Conservation (phyloP, 768 basidiomycete species). For the Russula lepida region DNA sequence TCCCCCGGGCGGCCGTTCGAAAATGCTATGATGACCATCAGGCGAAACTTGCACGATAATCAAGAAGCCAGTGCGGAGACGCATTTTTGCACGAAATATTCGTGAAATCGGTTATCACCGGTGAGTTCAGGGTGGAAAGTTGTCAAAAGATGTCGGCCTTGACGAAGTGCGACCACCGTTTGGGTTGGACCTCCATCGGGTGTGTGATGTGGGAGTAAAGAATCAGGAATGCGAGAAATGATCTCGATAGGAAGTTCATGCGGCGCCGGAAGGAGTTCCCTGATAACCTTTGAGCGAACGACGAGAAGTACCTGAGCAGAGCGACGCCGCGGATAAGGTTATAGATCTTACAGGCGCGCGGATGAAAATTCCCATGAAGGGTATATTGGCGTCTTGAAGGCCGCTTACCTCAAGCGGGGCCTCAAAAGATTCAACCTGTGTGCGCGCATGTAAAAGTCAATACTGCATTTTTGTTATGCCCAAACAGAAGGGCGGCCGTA, state of each 20-base stretch:
- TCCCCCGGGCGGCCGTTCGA: neutral
- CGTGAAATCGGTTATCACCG: slow-evolving; percentile 79
- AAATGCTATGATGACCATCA: neutral
- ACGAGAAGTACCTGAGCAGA: neutral
- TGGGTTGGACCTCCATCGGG: slow-evolving; percentile 41
- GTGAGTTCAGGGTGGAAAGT: slow-evolving; percentile 95
- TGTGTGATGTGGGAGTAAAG: slow-evolving; percentile 33
- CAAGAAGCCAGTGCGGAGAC: slow-evolving; percentile 24
- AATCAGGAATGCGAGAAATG: slow-evolving; percentile 57
- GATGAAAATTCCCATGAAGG: slow-evolving; percentile 86
- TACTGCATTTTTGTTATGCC: neutral
- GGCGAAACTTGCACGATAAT: neutral
- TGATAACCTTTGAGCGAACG: slow-evolving; percentile 47
- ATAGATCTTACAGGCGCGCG: slow-evolving; percentile 66
- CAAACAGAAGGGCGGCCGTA: neutral
- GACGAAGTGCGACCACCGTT: slow-evolving; percentile 75
- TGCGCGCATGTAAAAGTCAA: neutral
- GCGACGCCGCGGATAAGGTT: neutral
- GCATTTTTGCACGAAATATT: slow-evolving; percentile 77
- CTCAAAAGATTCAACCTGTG: slow-evolving; percentile 86
- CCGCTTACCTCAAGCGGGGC: slow-evolving; percentile 57
- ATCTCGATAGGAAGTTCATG: slow-evolving; percentile 55
- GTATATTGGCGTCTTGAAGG: slow-evolving; percentile 46
- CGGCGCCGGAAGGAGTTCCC: slow-evolving; percentile 38
- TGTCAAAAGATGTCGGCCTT: slow-evolving; percentile 78